These are phyloP conservation scores for Strigomonas culicis DNA, from an alignment of 208 protist species.

Conservation along the genomic window DNA sequence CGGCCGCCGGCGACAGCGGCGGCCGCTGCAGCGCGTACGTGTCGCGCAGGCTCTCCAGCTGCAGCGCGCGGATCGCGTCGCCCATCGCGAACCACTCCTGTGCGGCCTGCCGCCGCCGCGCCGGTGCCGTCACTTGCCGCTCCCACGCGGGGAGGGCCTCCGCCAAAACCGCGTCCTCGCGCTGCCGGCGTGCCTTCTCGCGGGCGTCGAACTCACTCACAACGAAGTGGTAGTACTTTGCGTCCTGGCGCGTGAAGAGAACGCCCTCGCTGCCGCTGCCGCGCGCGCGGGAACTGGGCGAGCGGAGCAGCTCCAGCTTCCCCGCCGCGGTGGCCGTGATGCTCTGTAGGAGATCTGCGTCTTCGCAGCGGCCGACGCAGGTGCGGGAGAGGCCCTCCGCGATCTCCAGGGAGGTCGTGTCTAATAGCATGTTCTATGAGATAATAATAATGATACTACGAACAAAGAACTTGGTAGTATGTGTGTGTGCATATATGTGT, in stretches of 20 bases:
- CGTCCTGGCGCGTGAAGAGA: background rate
- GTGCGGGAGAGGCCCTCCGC: constrained; percentile 34
- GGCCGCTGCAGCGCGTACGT: too few species aligned
- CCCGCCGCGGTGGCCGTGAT: constrained; percentile 16
- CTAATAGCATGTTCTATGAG: constrained; percentile 35
- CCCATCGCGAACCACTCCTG: too few species aligned
- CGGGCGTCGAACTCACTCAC: constrained; percentile 4
- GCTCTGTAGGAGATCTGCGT: constrained; percentile 32
- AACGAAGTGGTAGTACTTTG: background rate
- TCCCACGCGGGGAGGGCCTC: background rate
- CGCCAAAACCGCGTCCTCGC: background rate
- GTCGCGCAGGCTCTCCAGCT: too few species aligned
- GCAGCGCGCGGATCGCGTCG: too few species aligned
- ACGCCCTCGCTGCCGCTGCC: background rate
- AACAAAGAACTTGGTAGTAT: background rate
- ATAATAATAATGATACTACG: background rate
- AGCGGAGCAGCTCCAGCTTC: too few species aligned
- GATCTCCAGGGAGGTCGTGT: constrained; percentile 23
- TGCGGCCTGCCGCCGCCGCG: background rate
- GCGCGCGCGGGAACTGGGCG: background rate
- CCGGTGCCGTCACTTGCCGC: too few species aligned
- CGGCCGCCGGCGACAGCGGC: too few species aligned
- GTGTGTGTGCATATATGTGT: constrained; percentile 1
- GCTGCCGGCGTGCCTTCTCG: background rate
- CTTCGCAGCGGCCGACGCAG: constrained; percentile 45